Evolutionary conservation across 202 grass and related monocot genomes (phyloP).

Genomic region (Schoenoplectus triqueter): DNA sequence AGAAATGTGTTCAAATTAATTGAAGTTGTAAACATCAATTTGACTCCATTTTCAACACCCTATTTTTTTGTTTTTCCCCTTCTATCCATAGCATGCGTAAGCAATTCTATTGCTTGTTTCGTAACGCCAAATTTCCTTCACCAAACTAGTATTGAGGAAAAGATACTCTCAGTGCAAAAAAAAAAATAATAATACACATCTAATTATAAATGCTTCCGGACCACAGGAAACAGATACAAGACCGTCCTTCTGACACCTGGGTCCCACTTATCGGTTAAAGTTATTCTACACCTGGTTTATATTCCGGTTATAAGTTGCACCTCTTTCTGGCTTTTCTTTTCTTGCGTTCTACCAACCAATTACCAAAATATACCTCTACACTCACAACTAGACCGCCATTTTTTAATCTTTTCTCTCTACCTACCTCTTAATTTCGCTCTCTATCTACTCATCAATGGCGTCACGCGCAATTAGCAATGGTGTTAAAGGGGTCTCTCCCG

Average conservation of each 20-base stretch:
- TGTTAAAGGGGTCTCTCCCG: neutral
- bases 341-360: slow-evolving; percentile 16
- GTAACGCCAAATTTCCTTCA: slow-evolving; percentile 19
- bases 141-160: neutral
- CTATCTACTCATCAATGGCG: slow-evolving; percentile 30
- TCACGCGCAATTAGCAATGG: slow-evolving; percentile 29
- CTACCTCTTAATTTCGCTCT: slow-evolving; percentile 1
- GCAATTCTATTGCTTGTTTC: neutral
- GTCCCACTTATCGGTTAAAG: neutral
- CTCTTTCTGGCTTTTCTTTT: neutral
- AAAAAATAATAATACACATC: neutral
- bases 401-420: slow-evolving; percentile 22
- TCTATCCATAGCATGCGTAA: no score
- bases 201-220: neutral
- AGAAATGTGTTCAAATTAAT: neutral
- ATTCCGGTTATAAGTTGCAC: neutral
- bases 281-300: neutral
- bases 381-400: slow-evolving; percentile 31
- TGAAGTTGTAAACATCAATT: neutral
- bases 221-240: neutral
- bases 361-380: neutral
- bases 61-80: no score
- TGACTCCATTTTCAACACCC: neutral
- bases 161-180: neutral
- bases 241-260: neutral